phyloP scores from a whole-genome alignment of 805 yeast genomes.

The Candida awuae region DNA sequence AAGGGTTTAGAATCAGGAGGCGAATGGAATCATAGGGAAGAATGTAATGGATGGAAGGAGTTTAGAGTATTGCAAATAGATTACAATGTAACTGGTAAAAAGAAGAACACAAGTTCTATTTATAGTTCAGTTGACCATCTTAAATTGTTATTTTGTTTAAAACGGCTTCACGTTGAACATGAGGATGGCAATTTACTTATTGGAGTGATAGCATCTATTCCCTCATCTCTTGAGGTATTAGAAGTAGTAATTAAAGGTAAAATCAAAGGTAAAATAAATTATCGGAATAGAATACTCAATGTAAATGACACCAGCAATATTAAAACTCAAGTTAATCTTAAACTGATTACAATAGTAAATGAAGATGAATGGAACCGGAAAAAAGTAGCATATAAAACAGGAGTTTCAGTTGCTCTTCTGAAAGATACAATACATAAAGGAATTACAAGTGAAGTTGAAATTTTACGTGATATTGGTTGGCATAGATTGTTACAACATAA shows the following conservation, averaged over 20 bases:
- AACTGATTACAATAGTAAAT: slow-evolving; percentile 3
- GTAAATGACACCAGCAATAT: no score
- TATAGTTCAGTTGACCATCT: no score
- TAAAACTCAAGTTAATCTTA: no score
- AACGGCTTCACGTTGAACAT: background rate
- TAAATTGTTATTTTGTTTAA: background rate
- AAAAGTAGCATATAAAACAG: background rate
- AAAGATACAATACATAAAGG: background rate
- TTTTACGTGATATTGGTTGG: background rate
- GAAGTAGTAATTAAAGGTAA: slow-evolving; percentile 4
- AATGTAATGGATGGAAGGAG: no score
- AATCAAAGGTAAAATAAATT: background rate
- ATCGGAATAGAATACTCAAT: no score
- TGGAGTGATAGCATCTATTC: background rate
- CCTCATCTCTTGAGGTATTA: background rate
- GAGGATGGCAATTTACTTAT: background rate
- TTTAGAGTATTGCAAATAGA: no score
- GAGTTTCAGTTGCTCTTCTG: no score
- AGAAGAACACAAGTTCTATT: no score
- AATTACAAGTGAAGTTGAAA: background rate
- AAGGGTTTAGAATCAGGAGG: no score
- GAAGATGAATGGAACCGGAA: slow-evolving; percentile 1
- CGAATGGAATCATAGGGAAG: no score
- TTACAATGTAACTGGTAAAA: no score
- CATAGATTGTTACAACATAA: background rate